Percentiles rank a stretch among this genome's conserved stretches.
Conservation (phyloP, 257 asterid species). For the Voacanga thouarsii region DNA sequence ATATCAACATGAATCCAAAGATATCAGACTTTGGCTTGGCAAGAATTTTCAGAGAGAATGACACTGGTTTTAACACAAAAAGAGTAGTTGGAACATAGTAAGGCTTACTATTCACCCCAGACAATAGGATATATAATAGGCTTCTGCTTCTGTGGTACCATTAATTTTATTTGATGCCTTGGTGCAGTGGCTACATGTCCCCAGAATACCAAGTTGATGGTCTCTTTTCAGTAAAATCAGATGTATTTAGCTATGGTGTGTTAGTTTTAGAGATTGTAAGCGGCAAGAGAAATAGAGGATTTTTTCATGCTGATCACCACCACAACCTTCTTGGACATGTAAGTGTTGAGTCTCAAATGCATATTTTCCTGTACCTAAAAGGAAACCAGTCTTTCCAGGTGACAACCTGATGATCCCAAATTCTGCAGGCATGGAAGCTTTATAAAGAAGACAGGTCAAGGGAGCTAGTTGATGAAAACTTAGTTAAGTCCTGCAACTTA, state of each 20-base stretch:
- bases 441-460: conserved; percentile 21
- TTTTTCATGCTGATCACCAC: background rate
- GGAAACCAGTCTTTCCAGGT: background rate
- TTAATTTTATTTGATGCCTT: background rate
- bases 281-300: background rate
- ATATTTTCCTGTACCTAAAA: background rate
- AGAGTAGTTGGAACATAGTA: background rate
- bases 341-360: background rate
- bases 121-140: background rate
- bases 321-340: conserved; percentile 2
- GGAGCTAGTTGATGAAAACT: conserved; percentile 23
- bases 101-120: background rate
- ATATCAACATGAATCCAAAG: background rate
- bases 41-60: conserved; percentile 4
- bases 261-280: conserved; percentile 1
- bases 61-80: background rate
- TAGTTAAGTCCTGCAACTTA: conserved; percentile 5
- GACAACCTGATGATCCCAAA: background rate
- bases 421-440: conserved; percentile 34
- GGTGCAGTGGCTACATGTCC: background rate
- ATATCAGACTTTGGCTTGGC: conserved; percentile 9
- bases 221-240: conserved; percentile 4
- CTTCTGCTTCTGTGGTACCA: background rate
- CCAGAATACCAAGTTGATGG: background rate
- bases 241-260: background rate